phyloP scores from a whole-genome alignment of 1,284 basidiomycete species.

The Sphaerobolus stellatus region DNA sequence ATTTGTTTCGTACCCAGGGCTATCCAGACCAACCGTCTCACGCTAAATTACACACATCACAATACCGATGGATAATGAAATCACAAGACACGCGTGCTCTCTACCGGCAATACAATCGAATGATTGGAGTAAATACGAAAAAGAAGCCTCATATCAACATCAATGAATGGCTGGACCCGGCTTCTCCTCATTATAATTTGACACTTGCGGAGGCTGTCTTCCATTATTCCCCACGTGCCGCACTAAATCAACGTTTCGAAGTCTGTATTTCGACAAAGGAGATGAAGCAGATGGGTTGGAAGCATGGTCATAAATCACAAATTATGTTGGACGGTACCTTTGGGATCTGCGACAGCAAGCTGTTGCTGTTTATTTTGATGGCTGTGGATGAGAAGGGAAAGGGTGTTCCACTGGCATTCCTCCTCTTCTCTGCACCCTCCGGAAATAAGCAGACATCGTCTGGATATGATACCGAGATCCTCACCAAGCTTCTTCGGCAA shows the following conservation, averaged over 20 bases:
- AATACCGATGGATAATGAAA: constrained; percentile 17
- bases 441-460: constrained; percentile 31
- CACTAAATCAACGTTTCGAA: constrained; percentile 23
- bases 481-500: constrained; percentile 26
- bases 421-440: constrained; percentile 38
- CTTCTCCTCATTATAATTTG: constrained; percentile 21
- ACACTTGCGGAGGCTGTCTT: constrained; percentile 25
- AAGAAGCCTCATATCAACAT: constrained; percentile 22
- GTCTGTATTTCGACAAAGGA: constrained; percentile 31
- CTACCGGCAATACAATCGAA: constrained; percentile 20
- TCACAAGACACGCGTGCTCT: constrained; percentile 20
- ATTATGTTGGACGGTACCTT: constrained; percentile 41
- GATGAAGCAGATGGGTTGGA: constrained; percentile 36
- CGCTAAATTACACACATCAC: constrained; percentile 10
- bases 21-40: constrained; percentile 14
- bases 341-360: constrained; percentile 30
- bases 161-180: constrained; percentile 23
- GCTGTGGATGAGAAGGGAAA: constrained; percentile 28
- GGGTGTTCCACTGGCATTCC: constrained; percentile 34
- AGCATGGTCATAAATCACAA: constrained; percentile 31
- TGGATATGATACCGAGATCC: constrained; percentile 34
- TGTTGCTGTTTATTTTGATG: constrained; percentile 39
- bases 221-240: constrained; percentile 23
- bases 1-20: not conserved
- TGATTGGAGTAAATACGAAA: constrained; percentile 22